These are phyloP conservation scores for Piromyces sp. DNA, from an alignment of 192 early-diverging fungal genomes.

Conservation along the genomic window DNA sequence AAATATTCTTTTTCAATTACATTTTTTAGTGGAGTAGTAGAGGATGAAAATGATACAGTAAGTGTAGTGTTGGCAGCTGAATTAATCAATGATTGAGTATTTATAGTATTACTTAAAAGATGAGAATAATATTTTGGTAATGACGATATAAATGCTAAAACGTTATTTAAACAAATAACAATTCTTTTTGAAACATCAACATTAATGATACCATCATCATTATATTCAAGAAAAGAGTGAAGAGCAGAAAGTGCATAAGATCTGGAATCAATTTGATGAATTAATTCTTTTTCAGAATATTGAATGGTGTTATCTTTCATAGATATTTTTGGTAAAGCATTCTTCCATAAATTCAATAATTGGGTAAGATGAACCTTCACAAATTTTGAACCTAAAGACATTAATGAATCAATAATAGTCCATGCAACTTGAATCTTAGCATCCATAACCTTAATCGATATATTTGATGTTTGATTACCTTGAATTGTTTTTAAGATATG, in stretches of 20 bases:
- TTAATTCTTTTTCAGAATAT: conserved; percentile 34
- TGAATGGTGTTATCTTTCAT: conserved; percentile 42
- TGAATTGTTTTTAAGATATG: conserved; percentile 46
- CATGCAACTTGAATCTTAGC: conserved; percentile 58
- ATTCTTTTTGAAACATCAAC: conserved; percentile 63
- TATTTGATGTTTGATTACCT: conserved; percentile 12
- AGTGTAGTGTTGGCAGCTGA: conserved; percentile 13
- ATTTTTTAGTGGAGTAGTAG: conserved; percentile 4
- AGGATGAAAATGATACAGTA: background rate
- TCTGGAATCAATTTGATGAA: conserved; percentile 13
- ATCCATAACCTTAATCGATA: conserved; percentile 36
- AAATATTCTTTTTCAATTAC: conserved; percentile 38
- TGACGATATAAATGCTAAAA: conserved; percentile 34
- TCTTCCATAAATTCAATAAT: conserved; percentile 61
- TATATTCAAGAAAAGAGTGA: conserved; percentile 51
- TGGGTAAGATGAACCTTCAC: conserved; percentile 62
- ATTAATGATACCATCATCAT: conserved; percentile 36
- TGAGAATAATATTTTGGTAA: conserved; percentile 28
- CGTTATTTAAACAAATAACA: conserved; percentile 53
- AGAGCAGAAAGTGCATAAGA: conserved; percentile 49
- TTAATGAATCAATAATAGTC: conserved; percentile 55
- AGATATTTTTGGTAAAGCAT: conserved; percentile 49
- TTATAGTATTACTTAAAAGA: background rate
- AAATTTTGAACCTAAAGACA: conserved; percentile 64
- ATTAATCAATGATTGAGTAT: background rate